Conservation (phyloP, 2,329 filamentous ascomycete genomes). For the Pseudogymnoascus sp. region DNA sequence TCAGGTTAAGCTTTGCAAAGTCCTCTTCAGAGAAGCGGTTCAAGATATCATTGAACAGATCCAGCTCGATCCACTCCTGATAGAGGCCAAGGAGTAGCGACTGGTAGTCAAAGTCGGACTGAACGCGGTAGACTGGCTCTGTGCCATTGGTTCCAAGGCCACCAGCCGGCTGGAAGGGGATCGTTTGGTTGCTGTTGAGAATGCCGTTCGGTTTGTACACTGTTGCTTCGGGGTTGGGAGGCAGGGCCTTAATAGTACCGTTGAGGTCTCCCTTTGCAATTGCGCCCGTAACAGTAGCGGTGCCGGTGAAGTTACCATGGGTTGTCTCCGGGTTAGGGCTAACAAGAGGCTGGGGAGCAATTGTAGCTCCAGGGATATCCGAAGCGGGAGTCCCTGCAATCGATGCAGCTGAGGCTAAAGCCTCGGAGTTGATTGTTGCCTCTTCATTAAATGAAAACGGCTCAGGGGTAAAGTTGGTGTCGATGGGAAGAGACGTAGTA, state of each 20-base stretch:
- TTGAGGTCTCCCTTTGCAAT: conserved; percentile 50
- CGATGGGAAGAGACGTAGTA: not conserved
- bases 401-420: conserved; percentile 21
- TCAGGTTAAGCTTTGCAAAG: conserved; percentile 61
- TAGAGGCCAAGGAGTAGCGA: conserved; percentile 65
- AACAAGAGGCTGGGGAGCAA: conserved; percentile 32
- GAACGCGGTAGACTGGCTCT: conserved; percentile 65
- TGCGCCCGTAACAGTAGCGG: conserved; percentile 61
- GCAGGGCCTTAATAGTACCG: conserved; percentile 43
- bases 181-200: conserved; percentile 59
- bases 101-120: conserved; percentile 78
- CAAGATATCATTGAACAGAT: conserved; percentile 72
- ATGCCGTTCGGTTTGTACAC: conserved; percentile 65
- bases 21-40: conserved; percentile 60
- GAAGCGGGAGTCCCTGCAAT: conserved; percentile 21
- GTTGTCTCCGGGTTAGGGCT: conserved; percentile 52
- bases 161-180: conserved; percentile 64
- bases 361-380: conserved; percentile 24
- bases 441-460: conserved; percentile 23
- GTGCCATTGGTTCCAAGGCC: conserved; percentile 73
- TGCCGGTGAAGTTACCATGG: conserved; percentile 62
- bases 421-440: conserved; percentile 22
- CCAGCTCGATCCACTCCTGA: conserved; percentile 78
- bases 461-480: conserved; percentile 3
- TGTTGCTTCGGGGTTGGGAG: conserved; percentile 55